Evolutionary conservation across 768 basidiomycete species (phyloP).

Genomic region (Daedalea quercina): DNA sequence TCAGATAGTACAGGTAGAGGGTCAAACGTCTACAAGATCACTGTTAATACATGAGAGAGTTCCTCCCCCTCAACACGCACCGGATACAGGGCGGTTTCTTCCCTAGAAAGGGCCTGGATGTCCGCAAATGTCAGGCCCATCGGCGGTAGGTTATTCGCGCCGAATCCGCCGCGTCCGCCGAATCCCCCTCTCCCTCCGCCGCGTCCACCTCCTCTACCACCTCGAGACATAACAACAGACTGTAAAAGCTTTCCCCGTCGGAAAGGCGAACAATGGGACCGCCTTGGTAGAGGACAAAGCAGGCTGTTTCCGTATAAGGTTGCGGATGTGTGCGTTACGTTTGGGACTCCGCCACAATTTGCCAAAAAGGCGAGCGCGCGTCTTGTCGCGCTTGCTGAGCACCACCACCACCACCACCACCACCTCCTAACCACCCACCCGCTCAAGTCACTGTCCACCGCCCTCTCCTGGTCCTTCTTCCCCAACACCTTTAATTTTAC

Average conservation of each 20-base stretch:
- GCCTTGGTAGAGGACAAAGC: background rate
- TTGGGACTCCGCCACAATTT: constrained; percentile 17
- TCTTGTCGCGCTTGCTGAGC: constrained; percentile 18
- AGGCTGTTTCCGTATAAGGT: constrained; percentile 4
- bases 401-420: constrained; percentile 26
- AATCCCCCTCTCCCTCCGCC: constrained; percentile 58
- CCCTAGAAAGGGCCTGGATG: constrained; percentile 68
- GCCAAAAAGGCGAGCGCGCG: constrained; percentile 1
- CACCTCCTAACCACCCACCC: constrained; percentile 13
- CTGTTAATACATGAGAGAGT: background rate
- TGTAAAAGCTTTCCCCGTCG: background rate
- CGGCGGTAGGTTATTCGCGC: constrained; percentile 41
- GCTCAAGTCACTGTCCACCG: constrained; percentile 10
- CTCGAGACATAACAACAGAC: constrained; percentile 38
- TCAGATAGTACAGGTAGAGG: constrained; percentile 64
- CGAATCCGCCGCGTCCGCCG: constrained; percentile 40
- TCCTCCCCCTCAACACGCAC: constrained; percentile 35
- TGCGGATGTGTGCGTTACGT: background rate
- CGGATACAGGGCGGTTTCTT: constrained; percentile 75
- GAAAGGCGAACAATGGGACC: background rate
- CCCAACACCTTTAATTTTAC: too few species aligned
- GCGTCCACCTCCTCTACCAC: constrained; percentile 38
- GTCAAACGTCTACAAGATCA: constrained; percentile 45
- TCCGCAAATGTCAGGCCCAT: constrained; percentile 82
- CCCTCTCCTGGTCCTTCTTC: too few species aligned